phyloP scores from a whole-genome alignment of 208 protist species.

The Leishmania aethiopica region DNA sequence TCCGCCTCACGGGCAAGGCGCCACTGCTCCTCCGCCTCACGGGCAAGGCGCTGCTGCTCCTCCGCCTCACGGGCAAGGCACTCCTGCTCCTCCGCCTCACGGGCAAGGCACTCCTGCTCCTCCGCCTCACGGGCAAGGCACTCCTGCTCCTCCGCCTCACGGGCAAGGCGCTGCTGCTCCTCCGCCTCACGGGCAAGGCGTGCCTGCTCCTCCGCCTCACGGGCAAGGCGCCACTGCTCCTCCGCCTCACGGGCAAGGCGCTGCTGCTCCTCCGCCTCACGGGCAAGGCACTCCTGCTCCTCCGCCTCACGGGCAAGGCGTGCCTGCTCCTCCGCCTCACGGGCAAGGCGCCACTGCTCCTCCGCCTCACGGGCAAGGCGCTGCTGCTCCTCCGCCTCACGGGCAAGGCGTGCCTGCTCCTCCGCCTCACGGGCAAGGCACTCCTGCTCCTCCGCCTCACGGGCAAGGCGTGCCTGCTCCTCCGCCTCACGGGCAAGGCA shows the following conservation, averaged over 20 bases:
- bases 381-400: too few relatives aligned
- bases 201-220: constrained; percentile 7
- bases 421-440: too few relatives aligned
- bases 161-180: neutral
- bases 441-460: neutral
- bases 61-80: too few relatives aligned
- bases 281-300: neutral
- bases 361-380: too few relatives aligned
- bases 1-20: neutral
- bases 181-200: neutral
- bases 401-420: too few relatives aligned
- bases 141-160: too few relatives aligned
- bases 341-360: too few relatives aligned
- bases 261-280: neutral
- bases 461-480: neutral
- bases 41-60: neutral
- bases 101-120: too few relatives aligned
- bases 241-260: too few relatives aligned
- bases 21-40: neutral
- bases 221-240: neutral
- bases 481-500: neutral
- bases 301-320: neutral
- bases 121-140: too few relatives aligned
- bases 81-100: too few relatives aligned
- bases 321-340: neutral